These are phyloP conservation scores for Acanthamoeba healyi DNA, from an alignment of 208 protist genomes.

Conservation along the genomic window DNA sequence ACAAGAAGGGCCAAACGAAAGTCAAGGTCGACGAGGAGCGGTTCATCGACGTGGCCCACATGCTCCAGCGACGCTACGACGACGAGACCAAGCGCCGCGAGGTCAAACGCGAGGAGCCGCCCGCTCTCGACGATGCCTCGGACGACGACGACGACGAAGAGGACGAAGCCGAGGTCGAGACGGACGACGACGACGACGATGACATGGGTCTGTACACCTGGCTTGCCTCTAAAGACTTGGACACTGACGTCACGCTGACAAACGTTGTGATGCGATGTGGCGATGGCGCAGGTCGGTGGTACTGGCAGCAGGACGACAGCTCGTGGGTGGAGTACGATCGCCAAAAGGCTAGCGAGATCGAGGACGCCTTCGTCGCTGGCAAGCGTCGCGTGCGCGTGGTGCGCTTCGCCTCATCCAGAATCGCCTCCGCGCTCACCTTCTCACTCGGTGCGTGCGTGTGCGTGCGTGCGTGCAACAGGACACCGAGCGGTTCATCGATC, in stretches of 20 bases:
- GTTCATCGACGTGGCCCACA: conserved; percentile 12
- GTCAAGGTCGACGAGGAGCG: conserved; percentile 47
- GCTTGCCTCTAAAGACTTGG: too few relatives aligned
- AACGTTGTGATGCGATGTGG: background rate
- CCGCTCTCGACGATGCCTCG: background rate
- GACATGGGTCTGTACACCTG: background rate
- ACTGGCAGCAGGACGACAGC: conserved; percentile 8
- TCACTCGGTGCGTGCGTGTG: background rate
- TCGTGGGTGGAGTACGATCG: conserved; percentile 29
- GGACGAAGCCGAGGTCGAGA: background rate
- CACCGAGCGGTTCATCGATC: conserved; percentile 40
- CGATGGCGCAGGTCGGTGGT: background rate
- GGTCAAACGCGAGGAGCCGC: conserved; percentile 47
- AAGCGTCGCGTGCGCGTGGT: conserved; percentile 19
- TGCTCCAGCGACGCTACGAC: conserved; percentile 39
- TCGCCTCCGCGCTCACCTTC: background rate
- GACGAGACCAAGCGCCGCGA: conserved; percentile 49
- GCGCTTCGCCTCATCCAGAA: background rate
- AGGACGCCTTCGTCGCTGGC: background rate
- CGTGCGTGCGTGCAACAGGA: background rate
- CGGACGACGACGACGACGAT: background rate
- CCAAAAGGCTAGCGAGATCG: background rate
- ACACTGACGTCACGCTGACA: too few relatives aligned
- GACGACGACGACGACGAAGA: background rate
- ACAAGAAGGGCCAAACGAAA: background rate